Percentiles rank a stretch among this genome's conserved stretches.
Conservation (phyloP, 2,329 filamentous ascomycete species). For the Colletotrichum spaethianum region DNA sequence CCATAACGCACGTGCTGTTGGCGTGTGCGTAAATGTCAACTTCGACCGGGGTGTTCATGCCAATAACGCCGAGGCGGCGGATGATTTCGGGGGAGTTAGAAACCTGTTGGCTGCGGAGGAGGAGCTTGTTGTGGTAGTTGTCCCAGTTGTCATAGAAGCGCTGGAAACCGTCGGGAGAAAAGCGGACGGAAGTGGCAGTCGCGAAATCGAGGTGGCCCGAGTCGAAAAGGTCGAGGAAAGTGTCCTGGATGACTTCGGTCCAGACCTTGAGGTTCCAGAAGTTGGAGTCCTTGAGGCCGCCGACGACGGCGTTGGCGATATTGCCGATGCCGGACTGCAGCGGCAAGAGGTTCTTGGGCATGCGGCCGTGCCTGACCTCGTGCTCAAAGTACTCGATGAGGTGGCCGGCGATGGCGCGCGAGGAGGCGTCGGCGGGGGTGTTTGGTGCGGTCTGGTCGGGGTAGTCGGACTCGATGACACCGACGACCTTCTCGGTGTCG, state of each 20-base stretch:
- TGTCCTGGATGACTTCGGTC: constrained; percentile 95
- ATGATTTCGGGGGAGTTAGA: constrained; percentile 95
- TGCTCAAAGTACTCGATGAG: constrained; percentile 88
- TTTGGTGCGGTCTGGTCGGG: constrained; percentile 83
- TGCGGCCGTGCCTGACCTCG: constrained; percentile 83
- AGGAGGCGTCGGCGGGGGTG: constrained; percentile 80
- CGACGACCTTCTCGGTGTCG: constrained; percentile 87
- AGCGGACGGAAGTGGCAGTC: constrained; percentile 90
- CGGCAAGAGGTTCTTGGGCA: constrained; percentile 83
- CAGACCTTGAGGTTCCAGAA: constrained; percentile 92
- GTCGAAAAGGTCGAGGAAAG: constrained; percentile 94
- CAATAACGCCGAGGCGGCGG: constrained; percentile 86
- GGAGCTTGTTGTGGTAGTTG: constrained; percentile 82
- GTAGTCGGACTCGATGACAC: constrained; percentile 88
- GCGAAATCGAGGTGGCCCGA: constrained; percentile 90
- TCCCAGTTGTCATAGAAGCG: constrained; percentile 93
- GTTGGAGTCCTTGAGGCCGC: constrained; percentile 83
- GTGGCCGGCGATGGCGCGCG: constrained; percentile 81
- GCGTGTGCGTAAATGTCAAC: constrained; percentile 96
- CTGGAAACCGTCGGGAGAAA: constrained; percentile 91
- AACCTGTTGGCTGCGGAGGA: constrained; percentile 89
- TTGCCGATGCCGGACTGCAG: constrained; percentile 93
- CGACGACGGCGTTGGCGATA: constrained; percentile 92
- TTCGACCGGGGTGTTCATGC: constrained; percentile 96
- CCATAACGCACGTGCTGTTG: constrained; percentile 92